Evolutionary conservation across 129 eudicot genomes (phyloP).

Genomic region (Deinandra increscens): DNA sequence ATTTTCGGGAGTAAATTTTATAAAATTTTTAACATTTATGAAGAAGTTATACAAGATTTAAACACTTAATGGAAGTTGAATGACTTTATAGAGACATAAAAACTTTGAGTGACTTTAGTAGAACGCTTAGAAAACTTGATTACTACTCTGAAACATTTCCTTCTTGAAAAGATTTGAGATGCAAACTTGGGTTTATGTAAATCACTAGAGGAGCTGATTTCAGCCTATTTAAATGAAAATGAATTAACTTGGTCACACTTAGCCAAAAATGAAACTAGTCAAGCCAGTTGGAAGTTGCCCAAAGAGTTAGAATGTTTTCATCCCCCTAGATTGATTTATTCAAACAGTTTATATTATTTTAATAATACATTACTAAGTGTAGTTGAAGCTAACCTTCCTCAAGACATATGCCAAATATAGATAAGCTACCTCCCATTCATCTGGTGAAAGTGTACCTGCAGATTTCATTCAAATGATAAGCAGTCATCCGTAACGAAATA

Average conservation of each 20-base stretch:
- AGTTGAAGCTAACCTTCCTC: slow-evolving; percentile 63
- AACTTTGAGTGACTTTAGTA: no score
- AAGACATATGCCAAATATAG: slow-evolving; percentile 82
- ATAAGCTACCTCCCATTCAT: slow-evolving; percentile 99
- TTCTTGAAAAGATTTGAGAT: background rate
- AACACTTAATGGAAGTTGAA: no score
- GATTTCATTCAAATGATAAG: slow-evolving; percentile 11
- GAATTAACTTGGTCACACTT: background rate
- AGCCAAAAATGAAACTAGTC: background rate
- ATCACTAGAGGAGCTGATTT: no score
- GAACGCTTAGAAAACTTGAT: no score
- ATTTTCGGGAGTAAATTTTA: no score
- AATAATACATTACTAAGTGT: no score
- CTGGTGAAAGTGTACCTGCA: slow-evolving; percentile 80
- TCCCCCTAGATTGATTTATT: background rate
- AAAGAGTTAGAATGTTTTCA: background rate
- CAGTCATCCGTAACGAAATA: background rate
- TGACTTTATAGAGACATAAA: no score
- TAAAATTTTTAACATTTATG: no score
- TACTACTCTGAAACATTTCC: no score
- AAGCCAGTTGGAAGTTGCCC: background rate
- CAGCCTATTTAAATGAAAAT: background rate
- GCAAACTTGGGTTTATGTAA: background rate
- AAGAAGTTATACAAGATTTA: no score
- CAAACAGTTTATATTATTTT: background rate